phyloP scores from a whole-genome alignment of 345 rosid species.

The Sisymbrium irio region DNA sequence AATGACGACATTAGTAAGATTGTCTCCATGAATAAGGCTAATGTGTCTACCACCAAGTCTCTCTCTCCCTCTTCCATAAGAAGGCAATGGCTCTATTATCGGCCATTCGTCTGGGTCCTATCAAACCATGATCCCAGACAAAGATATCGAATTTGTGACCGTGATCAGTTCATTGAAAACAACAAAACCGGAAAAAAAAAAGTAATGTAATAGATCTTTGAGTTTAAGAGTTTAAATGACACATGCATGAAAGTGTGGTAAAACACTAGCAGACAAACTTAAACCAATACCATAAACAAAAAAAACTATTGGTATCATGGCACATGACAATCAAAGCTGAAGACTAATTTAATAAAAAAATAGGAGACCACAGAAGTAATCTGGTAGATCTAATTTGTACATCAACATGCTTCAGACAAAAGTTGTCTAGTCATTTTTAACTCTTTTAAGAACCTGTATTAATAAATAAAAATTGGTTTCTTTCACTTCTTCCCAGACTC shows the following conservation, averaged over 20 bases:
- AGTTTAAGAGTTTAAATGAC: not conserved
- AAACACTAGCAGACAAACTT: slow-evolving; percentile 24
- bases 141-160: not conserved
- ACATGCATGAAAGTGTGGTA: slow-evolving; percentile 23
- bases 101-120: slow-evolving; percentile 93
- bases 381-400: slow-evolving; percentile 11
- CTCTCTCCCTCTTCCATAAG: slow-evolving; percentile 99
- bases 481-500: slow-evolving; percentile 13
- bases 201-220: not conserved
- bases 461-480: not conserved
- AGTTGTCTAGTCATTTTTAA: slow-evolving; percentile 13
- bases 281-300: not conserved
- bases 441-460: slow-evolving; percentile 2
- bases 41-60: slow-evolving; percentile 94
- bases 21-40: slow-evolving; percentile 96
- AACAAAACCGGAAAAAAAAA: not conserved
- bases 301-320: not conserved
- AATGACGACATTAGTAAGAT: slow-evolving; percentile 77
- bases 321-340: slow-evolving; percentile 25
- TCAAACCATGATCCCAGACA: slow-evolving; percentile 23
- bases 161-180: not conserved
- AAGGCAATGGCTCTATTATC: slow-evolving; percentile 81
- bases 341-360: slow-evolving; percentile 2
- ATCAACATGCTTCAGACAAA: slow-evolving; percentile 30
- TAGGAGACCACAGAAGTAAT: slow-evolving; percentile 9